Conservation (phyloP, 768 basidiomycete genomes). For the Naematelia aurantialba region DNA sequence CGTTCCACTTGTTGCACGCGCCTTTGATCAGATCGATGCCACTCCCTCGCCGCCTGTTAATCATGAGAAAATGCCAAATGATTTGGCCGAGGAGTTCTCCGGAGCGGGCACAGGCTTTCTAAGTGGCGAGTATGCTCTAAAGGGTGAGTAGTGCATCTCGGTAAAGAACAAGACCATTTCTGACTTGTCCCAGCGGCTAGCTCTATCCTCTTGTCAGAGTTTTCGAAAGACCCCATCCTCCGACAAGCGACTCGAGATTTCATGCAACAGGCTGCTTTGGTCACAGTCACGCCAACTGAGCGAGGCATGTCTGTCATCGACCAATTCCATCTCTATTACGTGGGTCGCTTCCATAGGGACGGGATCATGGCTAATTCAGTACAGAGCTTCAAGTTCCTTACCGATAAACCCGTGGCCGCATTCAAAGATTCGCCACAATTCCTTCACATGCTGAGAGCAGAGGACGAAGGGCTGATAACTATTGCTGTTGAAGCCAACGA, state of each 20-base stretch:
- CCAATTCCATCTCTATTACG: constrained; percentile 55
- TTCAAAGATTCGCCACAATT: constrained; percentile 75
- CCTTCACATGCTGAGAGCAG: constrained; percentile 83
- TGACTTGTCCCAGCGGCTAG: constrained; percentile 37
- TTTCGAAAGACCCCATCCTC: constrained; percentile 87
- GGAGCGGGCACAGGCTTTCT: constrained; percentile 51
- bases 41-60: constrained; percentile 53
- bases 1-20: constrained; percentile 77
- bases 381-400: constrained; percentile 92
- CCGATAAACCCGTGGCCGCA: constrained; percentile 66
- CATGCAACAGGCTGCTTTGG: constrained; percentile 69
- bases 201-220: constrained; percentile 80
- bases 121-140: constrained; percentile 35
- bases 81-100: constrained; percentile 80
- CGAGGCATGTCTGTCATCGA: constrained; percentile 62
- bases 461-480: constrained; percentile 79
- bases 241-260: constrained; percentile 69
- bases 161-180: not conserved
- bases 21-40: constrained; percentile 56
- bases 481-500: constrained; percentile 65
- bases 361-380: constrained; percentile 4
- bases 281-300: constrained; percentile 82
- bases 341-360: constrained; percentile 35
- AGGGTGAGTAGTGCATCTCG: constrained; percentile 26
- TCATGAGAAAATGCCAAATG: constrained; percentile 70